Evolutionary conservation across 176 grass and related monocot species (phyloP), one percentile per base, ranked within the genome.

Genomic region (Poa pratensis): DNA sequence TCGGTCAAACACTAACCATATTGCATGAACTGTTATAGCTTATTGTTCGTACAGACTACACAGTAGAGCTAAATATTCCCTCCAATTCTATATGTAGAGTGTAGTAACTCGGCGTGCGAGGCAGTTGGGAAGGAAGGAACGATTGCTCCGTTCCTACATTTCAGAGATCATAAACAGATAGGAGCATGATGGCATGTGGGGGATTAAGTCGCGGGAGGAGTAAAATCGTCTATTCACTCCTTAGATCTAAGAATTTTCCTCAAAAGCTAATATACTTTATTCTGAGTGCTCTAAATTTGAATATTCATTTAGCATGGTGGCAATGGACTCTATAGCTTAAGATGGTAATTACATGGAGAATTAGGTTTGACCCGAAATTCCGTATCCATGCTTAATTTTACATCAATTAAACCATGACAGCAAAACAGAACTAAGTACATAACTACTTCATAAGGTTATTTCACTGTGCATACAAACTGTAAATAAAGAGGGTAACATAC

Each of bases 271-370:
- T 50, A 50, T 3, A 50, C 5, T 43, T 12, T 28, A 43, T 80
- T 65, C 23, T 23, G 22, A 18, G 30, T 43, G 4, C 39, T 65
- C 16, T 27, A 46, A 57, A 75, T n/a, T 61, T 84, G 35, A 76
- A 60, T 22, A 10, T 10, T 30, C 54, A 54, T 19, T 26, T 42
- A 67, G 34, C 59, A 35, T 67, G 45, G 27, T 17, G 18, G 45
- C 69, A 27, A 75, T 59, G 40, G 84, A 84, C 28, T 54, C 34
- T 55, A 82, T 28, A 34, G 48, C 45, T 82, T 51, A 40, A 64
- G 18, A 63, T 63, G 12, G 2, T 7, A n/a, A 13, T 69, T 45
- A 42, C 6, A 71, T 51, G 62, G 42, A 78, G 9, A 77, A 78
- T 39, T 82, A 1, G 10, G 6, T 48, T 4, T 15, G 65, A 50